Evolutionary conservation across 305 asterid species (phyloP).

Genomic region (Fraxinus latifolia): DNA sequence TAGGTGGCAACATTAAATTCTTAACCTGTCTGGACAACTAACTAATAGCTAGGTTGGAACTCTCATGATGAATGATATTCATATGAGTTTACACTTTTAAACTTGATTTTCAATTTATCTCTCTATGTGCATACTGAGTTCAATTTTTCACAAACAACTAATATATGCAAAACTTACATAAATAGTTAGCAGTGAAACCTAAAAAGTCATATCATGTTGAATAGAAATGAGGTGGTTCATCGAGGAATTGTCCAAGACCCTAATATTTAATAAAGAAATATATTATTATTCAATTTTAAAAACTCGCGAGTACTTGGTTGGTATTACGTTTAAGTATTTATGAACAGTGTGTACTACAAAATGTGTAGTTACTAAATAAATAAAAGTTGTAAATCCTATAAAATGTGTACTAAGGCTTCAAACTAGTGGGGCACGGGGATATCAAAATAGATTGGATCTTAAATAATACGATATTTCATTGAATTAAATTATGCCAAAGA

Average conservation of each 20-base stretch:
- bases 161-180: too few relatives aligned
- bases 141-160: background rate
- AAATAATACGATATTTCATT: background rate
- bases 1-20: constrained; percentile 26
- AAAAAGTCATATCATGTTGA: background rate
- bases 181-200: background rate
- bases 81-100: background rate
- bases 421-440: background rate
- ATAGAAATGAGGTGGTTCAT: background rate
- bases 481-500: background rate
- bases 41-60: background rate
- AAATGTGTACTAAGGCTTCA: background rate
- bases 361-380: background rate
- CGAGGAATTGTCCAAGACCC: background rate
- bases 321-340: background rate
- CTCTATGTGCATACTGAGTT: background rate
- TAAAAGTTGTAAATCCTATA: background rate
- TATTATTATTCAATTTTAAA: background rate
- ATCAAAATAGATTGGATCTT: background rate
- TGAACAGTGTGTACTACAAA: background rate
- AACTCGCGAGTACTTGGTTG: background rate
- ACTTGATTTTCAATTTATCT: background rate
- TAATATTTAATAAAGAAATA: background rate
- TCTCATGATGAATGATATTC: background rate
- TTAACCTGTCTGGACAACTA: background rate